phyloP scores from a whole-genome alignment of 352 stramenopile species.

The Phytophthora brassicae region DNA sequence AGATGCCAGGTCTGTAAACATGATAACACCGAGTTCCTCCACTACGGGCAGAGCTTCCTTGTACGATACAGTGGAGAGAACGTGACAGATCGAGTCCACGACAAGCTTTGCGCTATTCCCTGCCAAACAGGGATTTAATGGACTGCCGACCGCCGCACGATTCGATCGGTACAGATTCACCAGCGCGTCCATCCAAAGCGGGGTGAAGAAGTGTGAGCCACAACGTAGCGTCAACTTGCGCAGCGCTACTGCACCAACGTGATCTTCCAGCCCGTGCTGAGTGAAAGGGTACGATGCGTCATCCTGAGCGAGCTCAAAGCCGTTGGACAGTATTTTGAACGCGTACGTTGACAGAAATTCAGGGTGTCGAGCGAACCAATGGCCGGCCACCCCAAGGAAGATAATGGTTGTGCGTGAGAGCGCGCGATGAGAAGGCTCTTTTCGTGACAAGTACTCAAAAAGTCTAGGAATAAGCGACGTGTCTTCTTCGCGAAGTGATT shows the following conservation, averaged over 20 bases:
- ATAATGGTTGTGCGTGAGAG: constrained; percentile 66
- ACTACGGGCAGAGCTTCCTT: constrained; percentile 61
- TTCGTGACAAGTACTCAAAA: constrained; percentile 73
- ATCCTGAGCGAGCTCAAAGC: constrained; percentile 51
- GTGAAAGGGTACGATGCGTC: constrained; percentile 47
- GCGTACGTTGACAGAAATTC: constrained; percentile 54
- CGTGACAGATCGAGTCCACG: constrained; percentile 69
- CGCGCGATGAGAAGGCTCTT: constrained; percentile 60
- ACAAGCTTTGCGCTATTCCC: constrained; percentile 58
- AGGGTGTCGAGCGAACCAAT: constrained; percentile 77
- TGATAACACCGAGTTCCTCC: constrained; percentile 60
- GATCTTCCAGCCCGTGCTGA: constrained; percentile 54
- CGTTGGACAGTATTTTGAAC: constrained; percentile 73
- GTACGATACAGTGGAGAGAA: constrained; percentile 68
- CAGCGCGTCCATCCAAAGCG: constrained; percentile 70
- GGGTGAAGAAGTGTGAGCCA: constrained; percentile 64
- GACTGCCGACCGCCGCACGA: constrained; percentile 21
- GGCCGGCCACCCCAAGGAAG: constrained; percentile 65
- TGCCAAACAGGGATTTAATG: constrained; percentile 29
- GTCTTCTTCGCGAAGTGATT: constrained; percentile 79
- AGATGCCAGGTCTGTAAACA: constrained; percentile 63
- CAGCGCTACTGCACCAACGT: constrained; percentile 69
- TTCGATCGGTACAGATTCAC: constrained; percentile 62
- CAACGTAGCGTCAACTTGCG: constrained; percentile 70
- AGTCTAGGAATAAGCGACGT: constrained; percentile 70